These are phyloP conservation scores for Triangularia verruculosa DNA, from an alignment of 2,329 filamentous ascomycete genomes.

Conservation along the genomic window DNA sequence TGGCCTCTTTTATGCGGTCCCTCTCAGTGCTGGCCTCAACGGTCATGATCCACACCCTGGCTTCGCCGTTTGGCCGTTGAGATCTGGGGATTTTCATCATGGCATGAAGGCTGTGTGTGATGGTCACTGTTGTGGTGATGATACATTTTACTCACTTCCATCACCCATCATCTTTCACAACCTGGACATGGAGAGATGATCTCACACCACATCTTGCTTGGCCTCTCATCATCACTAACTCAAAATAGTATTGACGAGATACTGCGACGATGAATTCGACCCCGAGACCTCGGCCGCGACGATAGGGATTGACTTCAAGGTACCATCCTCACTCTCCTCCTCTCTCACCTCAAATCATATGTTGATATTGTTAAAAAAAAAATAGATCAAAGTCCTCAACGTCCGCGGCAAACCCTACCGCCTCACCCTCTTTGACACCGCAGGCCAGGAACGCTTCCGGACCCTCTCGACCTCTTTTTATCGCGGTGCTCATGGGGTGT, in stretches of 20 bases:
- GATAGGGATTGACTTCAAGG: slow-evolving; percentile 57
- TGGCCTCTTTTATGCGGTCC: background rate
- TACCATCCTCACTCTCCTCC: slow-evolving; percentile 28
- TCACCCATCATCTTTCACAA: background rate
- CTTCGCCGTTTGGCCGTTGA: background rate
- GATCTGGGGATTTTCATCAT: background rate
- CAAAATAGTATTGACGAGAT: slow-evolving; percentile 50
- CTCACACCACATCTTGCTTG: background rate
- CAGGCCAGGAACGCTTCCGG: slow-evolving; percentile 48
- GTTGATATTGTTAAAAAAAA: background rate
- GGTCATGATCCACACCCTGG: background rate
- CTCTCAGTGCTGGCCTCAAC: background rate
- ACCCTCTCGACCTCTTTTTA: slow-evolving; percentile 51
- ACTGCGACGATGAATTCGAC: slow-evolving; percentile 57
- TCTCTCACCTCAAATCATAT: background rate
- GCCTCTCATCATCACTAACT: background rate
- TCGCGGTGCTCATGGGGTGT: slow-evolving; percentile 48
- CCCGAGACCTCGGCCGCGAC: slow-evolving; percentile 53
- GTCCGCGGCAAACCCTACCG: slow-evolving; percentile 51
- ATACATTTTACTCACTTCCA: background rate
- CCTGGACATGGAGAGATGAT: too few species aligned
- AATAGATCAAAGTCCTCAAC: slow-evolving; percentile 50
- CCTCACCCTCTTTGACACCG: slow-evolving; percentile 52
- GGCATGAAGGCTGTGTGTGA: background rate
- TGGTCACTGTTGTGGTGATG: background rate